A percentile compares a stretch with the other conserved stretches of the same genome.
phyloP scores from a whole-genome alignment of 208 protist species.

The Leptomonas pyrrhocoris region DNA sequence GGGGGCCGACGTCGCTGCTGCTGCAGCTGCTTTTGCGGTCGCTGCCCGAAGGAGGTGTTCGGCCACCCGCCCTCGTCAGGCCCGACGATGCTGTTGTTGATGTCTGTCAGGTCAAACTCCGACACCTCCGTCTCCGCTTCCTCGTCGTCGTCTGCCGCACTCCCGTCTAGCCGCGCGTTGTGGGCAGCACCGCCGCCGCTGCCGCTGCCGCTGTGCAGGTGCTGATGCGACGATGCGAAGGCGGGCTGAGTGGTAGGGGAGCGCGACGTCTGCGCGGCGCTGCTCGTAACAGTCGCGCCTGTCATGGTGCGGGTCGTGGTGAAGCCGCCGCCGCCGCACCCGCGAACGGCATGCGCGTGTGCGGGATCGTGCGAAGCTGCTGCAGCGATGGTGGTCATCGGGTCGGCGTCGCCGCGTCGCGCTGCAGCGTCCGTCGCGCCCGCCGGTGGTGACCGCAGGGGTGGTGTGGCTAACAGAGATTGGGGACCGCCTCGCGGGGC shows the following conservation, averaged over 20 bases:
- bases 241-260: too few relatives aligned
- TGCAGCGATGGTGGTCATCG: neutral
- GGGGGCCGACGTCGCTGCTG: neutral
- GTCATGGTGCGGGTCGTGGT: conserved; percentile 8
- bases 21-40: neutral
- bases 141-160: too few relatives aligned
- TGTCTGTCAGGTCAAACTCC: neutral
- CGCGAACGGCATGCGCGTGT: neutral
- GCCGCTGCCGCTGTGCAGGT: neutral
- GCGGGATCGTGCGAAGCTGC: neutral
- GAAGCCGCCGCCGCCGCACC: neutral
- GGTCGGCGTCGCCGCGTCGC: too few relatives aligned
- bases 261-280: too few relatives aligned
- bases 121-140: neutral
- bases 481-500: too few relatives aligned
- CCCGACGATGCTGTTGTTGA: conserved; percentile 11
- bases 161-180: too few relatives aligned
- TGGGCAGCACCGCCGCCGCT: conserved; percentile 1
- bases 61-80: neutral
- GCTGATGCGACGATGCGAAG: too few relatives aligned
- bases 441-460: too few relatives aligned
- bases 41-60: neutral
- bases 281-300: neutral
- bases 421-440: too few relatives aligned
- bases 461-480: too few relatives aligned